Percentiles rank a stretch among this genome's conserved stretches.
phyloP scores from a whole-genome alignment of 139 green algal species.

The Chlamydomonas sp. region DNA sequence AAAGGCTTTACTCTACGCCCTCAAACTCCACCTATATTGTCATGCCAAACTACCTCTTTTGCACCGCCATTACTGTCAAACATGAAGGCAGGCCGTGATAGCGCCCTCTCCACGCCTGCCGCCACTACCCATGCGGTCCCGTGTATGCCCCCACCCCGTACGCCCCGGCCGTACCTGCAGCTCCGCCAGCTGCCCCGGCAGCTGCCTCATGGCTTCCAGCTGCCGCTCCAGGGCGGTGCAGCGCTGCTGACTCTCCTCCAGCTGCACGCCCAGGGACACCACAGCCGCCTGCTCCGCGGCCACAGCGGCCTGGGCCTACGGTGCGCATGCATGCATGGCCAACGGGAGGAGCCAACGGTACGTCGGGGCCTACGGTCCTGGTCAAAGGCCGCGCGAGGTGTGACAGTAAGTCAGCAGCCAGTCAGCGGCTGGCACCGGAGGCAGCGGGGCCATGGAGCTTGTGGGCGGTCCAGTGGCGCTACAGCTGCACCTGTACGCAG shows the following conservation, averaged over 20 bases:
- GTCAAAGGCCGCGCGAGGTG: not conserved
- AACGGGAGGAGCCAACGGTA: not conserved
- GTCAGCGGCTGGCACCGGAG: no score
- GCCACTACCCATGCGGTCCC: not conserved
- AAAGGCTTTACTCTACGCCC: no score
- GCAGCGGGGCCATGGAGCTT: no score
- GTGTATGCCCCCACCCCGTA: not conserved
- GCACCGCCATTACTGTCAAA: not conserved
- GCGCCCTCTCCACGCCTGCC: no score
- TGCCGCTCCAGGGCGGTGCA: slow-evolving; percentile 6
- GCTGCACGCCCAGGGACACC: not conserved
- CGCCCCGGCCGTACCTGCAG: not conserved
- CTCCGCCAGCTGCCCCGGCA: slow-evolving; percentile 25
- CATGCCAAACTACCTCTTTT: no score
- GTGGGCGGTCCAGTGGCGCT: no score
- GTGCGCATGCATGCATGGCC: not conserved
- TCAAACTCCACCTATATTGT: no score
- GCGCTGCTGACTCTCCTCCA: slow-evolving; percentile 2
- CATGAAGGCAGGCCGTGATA: not conserved
- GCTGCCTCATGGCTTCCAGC: not conserved
- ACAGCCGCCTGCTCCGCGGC: slow-evolving; percentile 4
- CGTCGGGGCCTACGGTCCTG: not conserved
- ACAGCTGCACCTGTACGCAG: no score
- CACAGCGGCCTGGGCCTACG: slow-evolving; percentile 14
- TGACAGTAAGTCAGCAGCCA: no score